A percentile compares a stretch with the other conserved stretches of the same genome.
Evolutionary conservation across 495 filamentous ascomycete species (phyloP).

Genomic region (Trichoderma erinaceum): DNA sequence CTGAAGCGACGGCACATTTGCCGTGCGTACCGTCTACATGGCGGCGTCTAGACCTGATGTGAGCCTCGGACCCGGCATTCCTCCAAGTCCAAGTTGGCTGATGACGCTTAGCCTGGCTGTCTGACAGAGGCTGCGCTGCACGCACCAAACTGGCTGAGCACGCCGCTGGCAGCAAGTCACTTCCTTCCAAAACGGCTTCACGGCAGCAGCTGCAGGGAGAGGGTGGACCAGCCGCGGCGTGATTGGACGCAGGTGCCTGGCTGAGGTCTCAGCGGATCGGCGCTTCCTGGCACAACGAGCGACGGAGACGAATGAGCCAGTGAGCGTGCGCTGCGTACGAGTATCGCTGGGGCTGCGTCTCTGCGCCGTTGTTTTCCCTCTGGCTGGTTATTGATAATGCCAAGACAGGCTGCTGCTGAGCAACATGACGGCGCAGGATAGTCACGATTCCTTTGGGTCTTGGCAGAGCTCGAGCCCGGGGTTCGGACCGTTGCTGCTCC

Average conservation of each 20-base stretch:
- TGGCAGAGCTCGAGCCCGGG: too few relatives aligned
- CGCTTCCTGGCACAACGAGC: neutral
- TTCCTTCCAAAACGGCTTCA: neutral
- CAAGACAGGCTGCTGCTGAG: too few relatives aligned
- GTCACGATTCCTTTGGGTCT: too few relatives aligned
- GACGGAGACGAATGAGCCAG: neutral
- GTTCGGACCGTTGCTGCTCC: too few relatives aligned
- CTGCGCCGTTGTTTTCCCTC: neutral
- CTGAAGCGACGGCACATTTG: neutral
- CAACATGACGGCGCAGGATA: too few relatives aligned
- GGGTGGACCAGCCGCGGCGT: neutral
- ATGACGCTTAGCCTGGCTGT: neutral
- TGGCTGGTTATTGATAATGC: neutral
- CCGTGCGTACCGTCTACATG: too few relatives aligned
- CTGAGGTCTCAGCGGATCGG: neutral
- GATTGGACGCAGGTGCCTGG: neutral
- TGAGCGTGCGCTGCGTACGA: neutral
- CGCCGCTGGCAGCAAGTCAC: too few relatives aligned
- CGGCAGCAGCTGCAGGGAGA: conserved; percentile 4
- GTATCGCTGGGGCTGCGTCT: neutral
- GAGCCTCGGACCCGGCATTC: too few relatives aligned
- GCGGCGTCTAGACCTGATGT: too few relatives aligned
- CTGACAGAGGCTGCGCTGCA: neutral
- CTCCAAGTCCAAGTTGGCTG: too few relatives aligned
- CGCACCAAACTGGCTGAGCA: too few relatives aligned